phyloP scores from a whole-genome alignment of 208 protist species.

The Wallacemonas rigidus region DNA sequence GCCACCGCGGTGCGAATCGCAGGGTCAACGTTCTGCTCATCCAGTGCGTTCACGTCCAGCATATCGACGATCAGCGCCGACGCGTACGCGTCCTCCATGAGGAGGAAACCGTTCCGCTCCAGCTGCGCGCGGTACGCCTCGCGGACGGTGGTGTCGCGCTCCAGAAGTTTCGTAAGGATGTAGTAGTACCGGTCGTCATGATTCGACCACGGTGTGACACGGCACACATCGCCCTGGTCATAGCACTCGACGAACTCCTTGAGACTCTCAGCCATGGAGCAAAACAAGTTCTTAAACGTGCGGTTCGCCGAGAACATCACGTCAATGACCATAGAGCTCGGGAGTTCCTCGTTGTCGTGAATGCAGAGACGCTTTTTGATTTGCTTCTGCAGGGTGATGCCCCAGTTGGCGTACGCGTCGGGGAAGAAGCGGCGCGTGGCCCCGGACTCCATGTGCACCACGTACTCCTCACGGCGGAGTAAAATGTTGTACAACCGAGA shows the following conservation, averaged over 20 bases:
- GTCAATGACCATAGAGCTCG: conserved; percentile 62
- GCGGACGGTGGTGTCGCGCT: conserved; percentile 49
- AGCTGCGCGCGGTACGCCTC: conserved; percentile 56
- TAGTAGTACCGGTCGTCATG: conserved; percentile 76
- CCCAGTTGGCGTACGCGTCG: conserved; percentile 73
- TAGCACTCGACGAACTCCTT: conserved; percentile 47
- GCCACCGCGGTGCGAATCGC: conserved; percentile 24
- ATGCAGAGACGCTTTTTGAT: conserved; percentile 45
- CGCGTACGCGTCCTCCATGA: conserved; percentile 68
- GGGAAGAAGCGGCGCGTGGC: conserved; percentile 54
- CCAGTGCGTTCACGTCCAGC: conserved; percentile 62
- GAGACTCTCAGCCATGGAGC: conserved; percentile 52
- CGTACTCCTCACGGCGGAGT: conserved; percentile 76
- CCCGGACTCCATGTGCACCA: conserved; percentile 70
- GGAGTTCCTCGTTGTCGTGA: conserved; percentile 31
- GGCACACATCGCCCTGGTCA: neutral
- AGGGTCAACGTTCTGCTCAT: conserved; percentile 48
- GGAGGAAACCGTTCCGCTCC: conserved; percentile 65
- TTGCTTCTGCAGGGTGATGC: conserved; percentile 55
- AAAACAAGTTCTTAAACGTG: conserved; percentile 81
- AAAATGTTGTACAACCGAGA: conserved; percentile 68
- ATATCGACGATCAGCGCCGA: conserved; percentile 77
- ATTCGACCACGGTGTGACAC: conserved; percentile 52
- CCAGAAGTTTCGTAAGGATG: conserved; percentile 60
- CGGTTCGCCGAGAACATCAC: conserved; percentile 78